These are phyloP conservation scores for Amniculicola lignicola DNA, from an alignment of 495 filamentous ascomycete species.

Conservation along the genomic window DNA sequence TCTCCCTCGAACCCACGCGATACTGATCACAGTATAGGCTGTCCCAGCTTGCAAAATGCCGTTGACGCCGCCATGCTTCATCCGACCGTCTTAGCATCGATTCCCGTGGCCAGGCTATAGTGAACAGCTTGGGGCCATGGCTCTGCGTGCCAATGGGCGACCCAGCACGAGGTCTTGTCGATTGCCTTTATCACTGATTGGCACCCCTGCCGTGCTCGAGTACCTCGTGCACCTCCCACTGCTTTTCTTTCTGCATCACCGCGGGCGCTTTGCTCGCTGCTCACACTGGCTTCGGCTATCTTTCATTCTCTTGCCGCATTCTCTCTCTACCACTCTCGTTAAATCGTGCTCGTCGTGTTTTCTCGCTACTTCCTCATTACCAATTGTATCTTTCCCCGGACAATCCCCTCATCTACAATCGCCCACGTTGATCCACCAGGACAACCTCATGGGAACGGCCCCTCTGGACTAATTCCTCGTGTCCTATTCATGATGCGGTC, in stretches of 20 bases:
- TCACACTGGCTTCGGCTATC: not conserved
- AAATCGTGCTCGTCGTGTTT: not conserved
- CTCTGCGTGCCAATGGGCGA: constrained; percentile 14
- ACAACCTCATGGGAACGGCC: constrained; percentile 24
- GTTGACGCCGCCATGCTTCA: constrained; percentile 12
- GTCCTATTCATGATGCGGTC: constrained; percentile 20
- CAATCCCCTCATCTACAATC: too few species aligned
- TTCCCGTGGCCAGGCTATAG: not conserved
- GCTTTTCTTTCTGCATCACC: constrained; percentile 11
- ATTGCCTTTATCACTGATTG: constrained; percentile 13
- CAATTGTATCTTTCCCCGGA: too few species aligned
- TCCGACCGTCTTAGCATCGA: too few species aligned
- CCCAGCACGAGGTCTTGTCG: constrained; percentile 1
- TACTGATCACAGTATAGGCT: not conserved
- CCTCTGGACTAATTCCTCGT: not conserved
- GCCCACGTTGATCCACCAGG: not conserved
- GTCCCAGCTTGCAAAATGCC: not conserved
- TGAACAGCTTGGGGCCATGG: not conserved
- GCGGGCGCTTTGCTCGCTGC: not conserved
- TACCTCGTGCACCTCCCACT: constrained; percentile 8
- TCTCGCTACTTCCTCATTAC: constrained; percentile 2
- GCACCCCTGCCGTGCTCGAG: constrained; percentile 6
- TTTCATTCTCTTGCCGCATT: constrained; percentile 6
- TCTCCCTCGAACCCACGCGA: constrained; percentile 15
- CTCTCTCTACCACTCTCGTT: not conserved